These are phyloP conservation scores for Xylaria sp. DNA, from an alignment of 495 filamentous ascomycete species.

Conservation along the genomic window DNA sequence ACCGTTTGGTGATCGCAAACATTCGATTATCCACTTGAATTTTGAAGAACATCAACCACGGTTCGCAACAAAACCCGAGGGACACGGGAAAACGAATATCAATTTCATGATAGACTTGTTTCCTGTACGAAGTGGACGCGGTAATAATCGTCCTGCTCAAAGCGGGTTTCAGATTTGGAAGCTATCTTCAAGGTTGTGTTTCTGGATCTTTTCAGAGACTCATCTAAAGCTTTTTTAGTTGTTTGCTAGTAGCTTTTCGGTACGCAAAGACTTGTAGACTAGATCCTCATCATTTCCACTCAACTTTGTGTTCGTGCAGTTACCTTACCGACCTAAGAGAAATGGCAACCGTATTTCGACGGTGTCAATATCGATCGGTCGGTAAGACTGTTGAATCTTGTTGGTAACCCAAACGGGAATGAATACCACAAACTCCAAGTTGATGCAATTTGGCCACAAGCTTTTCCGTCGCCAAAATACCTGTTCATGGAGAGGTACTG, in stretches of 20 bases:
- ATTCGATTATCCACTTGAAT: conserved; percentile 17
- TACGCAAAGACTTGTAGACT: conserved; percentile 42
- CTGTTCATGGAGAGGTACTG: background rate
- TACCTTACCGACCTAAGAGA: conserved; percentile 40
- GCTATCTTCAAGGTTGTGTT: conserved; percentile 43
- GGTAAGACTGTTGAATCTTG: conserved; percentile 26
- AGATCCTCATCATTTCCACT: conserved; percentile 35
- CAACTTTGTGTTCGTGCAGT: conserved; percentile 32
- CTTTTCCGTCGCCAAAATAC: conserved; percentile 7
- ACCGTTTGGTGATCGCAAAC: conserved; percentile 5
- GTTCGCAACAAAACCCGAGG: background rate
- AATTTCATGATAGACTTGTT: conserved; percentile 16
- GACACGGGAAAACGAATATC: conserved; percentile 1
- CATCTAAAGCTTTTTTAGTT: conserved; percentile 36
- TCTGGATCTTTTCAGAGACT: conserved; percentile 36
- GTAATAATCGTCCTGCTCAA: conserved; percentile 34
- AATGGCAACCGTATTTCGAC: conserved; percentile 40
- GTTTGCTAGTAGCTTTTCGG: conserved; percentile 35
- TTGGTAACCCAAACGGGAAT: conserved; percentile 8
- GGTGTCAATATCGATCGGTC: conserved; percentile 41
- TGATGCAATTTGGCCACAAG: conserved; percentile 21
- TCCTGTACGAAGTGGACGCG: background rate
- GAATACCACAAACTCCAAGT: conserved; percentile 16
- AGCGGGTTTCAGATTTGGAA: conserved; percentile 42
- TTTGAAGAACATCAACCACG: conserved; percentile 12